Percentiles rank a stretch among this genome's conserved stretches.
phyloP scores from a whole-genome alignment of 495 filamentous ascomycete species.

The Cenococcum geophilum region DNA sequence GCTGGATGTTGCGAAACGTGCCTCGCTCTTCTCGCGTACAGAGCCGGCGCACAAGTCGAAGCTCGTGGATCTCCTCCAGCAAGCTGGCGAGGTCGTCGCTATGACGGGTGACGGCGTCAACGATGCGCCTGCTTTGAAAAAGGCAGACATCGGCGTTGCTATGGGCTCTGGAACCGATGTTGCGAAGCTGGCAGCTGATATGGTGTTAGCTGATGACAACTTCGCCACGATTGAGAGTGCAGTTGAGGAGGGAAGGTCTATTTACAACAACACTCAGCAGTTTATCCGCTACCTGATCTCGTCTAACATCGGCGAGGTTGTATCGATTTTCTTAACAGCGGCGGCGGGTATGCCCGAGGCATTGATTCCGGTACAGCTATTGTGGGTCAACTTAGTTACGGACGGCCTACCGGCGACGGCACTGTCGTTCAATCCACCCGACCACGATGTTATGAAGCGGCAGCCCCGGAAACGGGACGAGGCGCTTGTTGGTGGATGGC shows the following conservation, averaged over 20 bases:
- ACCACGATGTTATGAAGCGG: slow-evolving; percentile 94
- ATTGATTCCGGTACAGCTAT: slow-evolving; percentile 90
- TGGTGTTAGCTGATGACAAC: slow-evolving; percentile 98
- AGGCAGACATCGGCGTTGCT: slow-evolving; percentile 96
- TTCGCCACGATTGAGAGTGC: slow-evolving; percentile 96
- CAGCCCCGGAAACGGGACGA: slow-evolving; percentile 88
- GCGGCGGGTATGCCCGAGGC: slow-evolving; percentile 97
- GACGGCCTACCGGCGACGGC: slow-evolving; percentile 96
- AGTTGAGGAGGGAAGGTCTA: slow-evolving; percentile 94
- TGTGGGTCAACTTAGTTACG: slow-evolving; percentile 99
- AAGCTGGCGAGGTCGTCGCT: slow-evolving; percentile 87
- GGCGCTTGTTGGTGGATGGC: slow-evolving; percentile 83
- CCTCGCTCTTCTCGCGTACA: slow-evolving; percentile 92
- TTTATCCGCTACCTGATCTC: slow-evolving; percentile 99
- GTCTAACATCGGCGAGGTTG: slow-evolving; percentile 98
- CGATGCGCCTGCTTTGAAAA: slow-evolving; percentile 96
- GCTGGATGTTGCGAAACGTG: slow-evolving; percentile 73
- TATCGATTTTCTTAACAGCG: slow-evolving; percentile 98
- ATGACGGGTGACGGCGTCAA: slow-evolving; percentile 99
- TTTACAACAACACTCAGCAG: slow-evolving; percentile 99
- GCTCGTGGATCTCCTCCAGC: slow-evolving; percentile 93
- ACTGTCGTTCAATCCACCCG: slow-evolving; percentile 93
- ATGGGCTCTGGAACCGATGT: slow-evolving; percentile 99
- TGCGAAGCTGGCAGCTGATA: slow-evolving; percentile 92
- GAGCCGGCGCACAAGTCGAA: slow-evolving; percentile 94